Conservation (phyloP, 83 land plant genomes). For the Larix sibirica region DNA sequence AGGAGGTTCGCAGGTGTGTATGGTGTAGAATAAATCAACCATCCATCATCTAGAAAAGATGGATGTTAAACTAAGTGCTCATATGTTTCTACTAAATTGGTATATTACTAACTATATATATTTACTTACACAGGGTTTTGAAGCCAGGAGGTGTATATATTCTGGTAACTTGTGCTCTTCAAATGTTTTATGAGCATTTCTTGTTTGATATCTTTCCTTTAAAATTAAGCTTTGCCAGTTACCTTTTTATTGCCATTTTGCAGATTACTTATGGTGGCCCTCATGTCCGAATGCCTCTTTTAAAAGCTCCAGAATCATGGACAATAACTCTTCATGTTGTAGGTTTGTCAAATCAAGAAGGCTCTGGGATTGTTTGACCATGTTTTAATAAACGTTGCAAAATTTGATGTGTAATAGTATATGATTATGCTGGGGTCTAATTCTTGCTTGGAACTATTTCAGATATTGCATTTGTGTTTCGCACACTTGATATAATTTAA, state of each 20-base stretch:
- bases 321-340: conserved; percentile 65
- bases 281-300: conserved; percentile 38
- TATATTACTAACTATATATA: conserved; percentile 30
- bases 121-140: conserved; percentile 58
- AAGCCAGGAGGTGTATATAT: conserved; percentile 71
- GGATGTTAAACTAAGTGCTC: no score
- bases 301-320: conserved; percentile 47
- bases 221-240: not conserved
- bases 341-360: conserved; percentile 32
- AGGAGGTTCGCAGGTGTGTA: conserved; percentile 70
- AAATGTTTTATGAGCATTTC: not conserved
- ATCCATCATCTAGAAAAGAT: no score
- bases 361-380: not conserved
- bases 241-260: not conserved
- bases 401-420: not conserved
- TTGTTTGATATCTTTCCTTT: not conserved
- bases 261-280: conserved; percentile 79
- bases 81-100: conserved; percentile 4
- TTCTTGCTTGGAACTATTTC: not conserved
- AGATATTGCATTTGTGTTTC: not conserved
- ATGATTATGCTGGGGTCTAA: not conserved
- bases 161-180: conserved; percentile 39
- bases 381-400: not conserved
- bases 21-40: not conserved
- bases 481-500: no score